phyloP scores from a whole-genome alignment of 441 rosid species.

The Gossypium laxum region DNA sequence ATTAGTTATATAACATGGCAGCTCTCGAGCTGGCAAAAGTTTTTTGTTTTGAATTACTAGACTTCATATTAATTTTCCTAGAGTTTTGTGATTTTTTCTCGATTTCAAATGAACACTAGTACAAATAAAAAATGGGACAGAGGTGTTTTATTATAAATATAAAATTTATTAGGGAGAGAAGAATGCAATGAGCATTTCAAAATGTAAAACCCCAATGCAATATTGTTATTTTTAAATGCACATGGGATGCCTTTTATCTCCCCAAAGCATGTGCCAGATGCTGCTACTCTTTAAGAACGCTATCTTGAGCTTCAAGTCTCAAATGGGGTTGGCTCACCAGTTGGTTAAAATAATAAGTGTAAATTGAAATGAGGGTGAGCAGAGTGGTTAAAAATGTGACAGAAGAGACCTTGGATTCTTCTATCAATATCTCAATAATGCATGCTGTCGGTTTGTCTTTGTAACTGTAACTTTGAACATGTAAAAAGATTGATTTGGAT shows the following conservation, averaged over 20 bases:
- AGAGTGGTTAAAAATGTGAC: not conserved
- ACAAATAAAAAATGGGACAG: not conserved
- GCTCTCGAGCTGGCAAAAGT: not conserved
- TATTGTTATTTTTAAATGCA: not conserved
- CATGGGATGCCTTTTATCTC: not conserved
- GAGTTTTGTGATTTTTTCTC: not conserved
- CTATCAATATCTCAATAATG: not conserved
- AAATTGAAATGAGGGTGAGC: not conserved
- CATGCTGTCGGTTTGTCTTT: not conserved
- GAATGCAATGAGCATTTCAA: not conserved
- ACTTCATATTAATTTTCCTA: not conserved
- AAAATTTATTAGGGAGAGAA: not conserved
- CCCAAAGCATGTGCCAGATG: not conserved
- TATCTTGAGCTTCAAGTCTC: not conserved
- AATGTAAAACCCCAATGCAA: not conserved
- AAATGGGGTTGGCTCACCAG: not conserved
- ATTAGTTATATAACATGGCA: not conserved
- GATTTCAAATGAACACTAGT: not conserved
- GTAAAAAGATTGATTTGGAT: constrained; percentile 4
- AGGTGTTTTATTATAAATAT: not conserved
- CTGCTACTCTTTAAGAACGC: not conserved
- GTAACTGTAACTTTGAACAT: not conserved
- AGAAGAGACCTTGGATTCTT: constrained; percentile 7
- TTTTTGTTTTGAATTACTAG: not conserved
- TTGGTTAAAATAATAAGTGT: not conserved